These are phyloP conservation scores for Talaromyces verruculosus DNA, from an alignment of 2,329 filamentous ascomycete genomes.

Conservation along the genomic window DNA sequence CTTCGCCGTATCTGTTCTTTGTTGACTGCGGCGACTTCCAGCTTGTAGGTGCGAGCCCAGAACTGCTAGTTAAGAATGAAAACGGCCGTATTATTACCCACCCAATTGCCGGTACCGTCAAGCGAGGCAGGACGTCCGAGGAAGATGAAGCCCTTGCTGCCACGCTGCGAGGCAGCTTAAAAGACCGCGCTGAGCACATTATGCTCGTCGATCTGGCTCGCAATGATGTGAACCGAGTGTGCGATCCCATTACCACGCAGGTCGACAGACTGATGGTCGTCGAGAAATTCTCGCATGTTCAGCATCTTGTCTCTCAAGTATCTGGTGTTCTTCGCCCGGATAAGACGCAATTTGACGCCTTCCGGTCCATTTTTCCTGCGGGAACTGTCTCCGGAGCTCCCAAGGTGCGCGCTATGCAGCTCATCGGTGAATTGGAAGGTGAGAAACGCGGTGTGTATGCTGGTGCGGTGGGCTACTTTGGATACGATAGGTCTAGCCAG, in stretches of 20 bases:
- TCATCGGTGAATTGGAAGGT: slow-evolving; percentile 88
- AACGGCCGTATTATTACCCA: slow-evolving; percentile 87
- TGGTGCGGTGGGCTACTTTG: slow-evolving; percentile 95
- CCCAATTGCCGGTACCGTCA: slow-evolving; percentile 94
- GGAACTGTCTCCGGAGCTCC: slow-evolving; percentile 94
- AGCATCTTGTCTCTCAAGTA: slow-evolving; percentile 94
- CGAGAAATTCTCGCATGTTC: slow-evolving; percentile 92
- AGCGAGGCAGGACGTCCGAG: slow-evolving; percentile 74
- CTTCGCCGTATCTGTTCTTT: slow-evolving; percentile 96
- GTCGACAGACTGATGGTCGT: slow-evolving; percentile 95
- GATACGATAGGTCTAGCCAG: slow-evolving; percentile 70
- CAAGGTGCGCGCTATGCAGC: slow-evolving; percentile 94
- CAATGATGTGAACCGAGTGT: slow-evolving; percentile 95
- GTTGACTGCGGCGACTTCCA: slow-evolving; percentile 89
- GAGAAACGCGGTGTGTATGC: slow-evolving; percentile 97
- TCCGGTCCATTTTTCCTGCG: slow-evolving; percentile 93
- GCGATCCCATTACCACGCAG: slow-evolving; percentile 82
- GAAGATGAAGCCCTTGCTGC: slow-evolving; percentile 81
- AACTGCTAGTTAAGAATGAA: slow-evolving; percentile 90
- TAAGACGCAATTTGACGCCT: slow-evolving; percentile 91
- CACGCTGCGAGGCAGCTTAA: slow-evolving; percentile 74
- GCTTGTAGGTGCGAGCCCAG: slow-evolving; percentile 91
- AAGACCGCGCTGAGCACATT: slow-evolving; percentile 92
- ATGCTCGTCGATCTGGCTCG: slow-evolving; percentile 96
- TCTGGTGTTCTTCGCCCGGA: slow-evolving; percentile 80